Conservation (phyloP, 2,329 filamentous ascomycete genomes). For the Escovopsis weberi region DNA sequence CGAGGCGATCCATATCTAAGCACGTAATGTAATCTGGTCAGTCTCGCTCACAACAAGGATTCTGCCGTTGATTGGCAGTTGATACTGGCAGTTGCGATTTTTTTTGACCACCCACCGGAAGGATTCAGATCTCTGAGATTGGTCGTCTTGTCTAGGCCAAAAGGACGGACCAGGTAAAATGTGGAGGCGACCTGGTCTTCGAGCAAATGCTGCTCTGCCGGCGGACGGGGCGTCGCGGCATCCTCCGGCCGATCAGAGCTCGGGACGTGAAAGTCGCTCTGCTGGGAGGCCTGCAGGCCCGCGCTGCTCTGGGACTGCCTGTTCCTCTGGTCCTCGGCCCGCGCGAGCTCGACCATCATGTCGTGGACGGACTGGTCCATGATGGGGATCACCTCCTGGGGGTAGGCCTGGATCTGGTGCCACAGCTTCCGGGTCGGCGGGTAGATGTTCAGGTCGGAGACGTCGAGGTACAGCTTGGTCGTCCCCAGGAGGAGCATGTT, state of each 20-base stretch:
- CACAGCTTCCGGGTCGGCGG: constrained; percentile 86
- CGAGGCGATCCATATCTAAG: constrained; percentile 82
- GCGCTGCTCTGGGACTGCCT: constrained; percentile 46
- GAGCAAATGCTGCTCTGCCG: constrained; percentile 37
- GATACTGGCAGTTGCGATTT: too few species aligned
- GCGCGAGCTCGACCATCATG: constrained; percentile 78
- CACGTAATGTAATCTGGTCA: not conserved
- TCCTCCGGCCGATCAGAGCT: constrained; percentile 59
- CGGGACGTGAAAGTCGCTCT: constrained; percentile 52
- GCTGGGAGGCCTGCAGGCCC: constrained; percentile 28
- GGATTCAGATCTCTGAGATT: constrained; percentile 93
- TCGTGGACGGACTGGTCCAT: constrained; percentile 95
- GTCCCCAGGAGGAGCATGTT: constrained; percentile 83
- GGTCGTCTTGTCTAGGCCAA: constrained; percentile 70
- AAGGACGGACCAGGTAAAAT: constrained; percentile 76
- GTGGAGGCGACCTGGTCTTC: constrained; percentile 70
- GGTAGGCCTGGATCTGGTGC: constrained; percentile 89
- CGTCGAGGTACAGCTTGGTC: constrained; percentile 73
- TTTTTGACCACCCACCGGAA: constrained; percentile 33
- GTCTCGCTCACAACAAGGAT: not conserved
- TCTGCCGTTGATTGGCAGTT: too few species aligned
- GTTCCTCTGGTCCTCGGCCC: constrained; percentile 60
- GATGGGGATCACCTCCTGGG: constrained; percentile 87
- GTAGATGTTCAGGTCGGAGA: constrained; percentile 80
- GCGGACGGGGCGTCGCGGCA: constrained; percentile 21